Evolutionary conservation across 2,329 filamentous ascomycete genomes (phyloP), one percentile per base, ranked within the genome.

Genomic region (Phaeophleospora eucalypticola): DNA sequence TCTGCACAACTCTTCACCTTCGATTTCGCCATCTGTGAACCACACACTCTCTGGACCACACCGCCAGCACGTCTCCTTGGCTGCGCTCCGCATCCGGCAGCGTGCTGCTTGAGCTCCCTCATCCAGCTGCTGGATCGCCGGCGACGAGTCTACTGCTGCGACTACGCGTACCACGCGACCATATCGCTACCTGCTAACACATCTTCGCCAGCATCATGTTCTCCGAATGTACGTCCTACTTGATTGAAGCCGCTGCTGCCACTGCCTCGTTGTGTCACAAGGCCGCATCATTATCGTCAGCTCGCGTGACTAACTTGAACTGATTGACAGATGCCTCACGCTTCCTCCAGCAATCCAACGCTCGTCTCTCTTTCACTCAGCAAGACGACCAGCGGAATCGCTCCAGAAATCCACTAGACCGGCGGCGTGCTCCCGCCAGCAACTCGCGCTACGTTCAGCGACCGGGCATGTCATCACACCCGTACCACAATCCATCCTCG

Each of bases 271-370:
- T 60, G 27, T 33, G 42, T 33, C 36, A 44, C 36, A 34, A 42
- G 43, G 24, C 21, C 49, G 38, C 32, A 20, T 24, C 37, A 35
- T 18, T 17, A 36, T 43, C 43, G 7, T 43, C 48, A 34, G 58
- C 63, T 66, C 68, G 68, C 66, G 69, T 72, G 70, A 72, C 66
- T 70, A 56, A 72, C 68, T 49, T 59, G 53, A 53, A 53, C 54
- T 40, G 39, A 43, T 43, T 45, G 43, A 44, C 64, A 96, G 93
- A 97, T 84, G 93, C 93, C 63, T 97, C 91, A 58, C 86, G 85
- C 60, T 98, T 98, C 68, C 82, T 98, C 61, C 88, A 90, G 52
- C 93, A 97, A 80, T 96, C 90, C 58, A 90, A 95, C 75, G 95
- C 90, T 52, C 85, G 89, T 54, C 76, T 97, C 62, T 88, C 86